Conservation (phyloP, 306 rosid species). For the Trifolium pratense region DNA sequence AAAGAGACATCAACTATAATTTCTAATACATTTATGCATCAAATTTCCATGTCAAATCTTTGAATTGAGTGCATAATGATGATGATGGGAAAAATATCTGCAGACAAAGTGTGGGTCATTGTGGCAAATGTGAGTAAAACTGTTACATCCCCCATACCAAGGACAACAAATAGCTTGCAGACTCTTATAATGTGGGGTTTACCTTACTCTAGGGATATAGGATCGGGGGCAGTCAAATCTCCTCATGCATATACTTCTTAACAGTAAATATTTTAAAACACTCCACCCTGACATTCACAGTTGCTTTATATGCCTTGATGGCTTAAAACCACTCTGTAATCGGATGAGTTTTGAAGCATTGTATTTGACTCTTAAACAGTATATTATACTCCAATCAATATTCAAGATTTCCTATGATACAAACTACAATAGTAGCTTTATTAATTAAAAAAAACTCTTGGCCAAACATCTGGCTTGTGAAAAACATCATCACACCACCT, state of each 20-base stretch:
- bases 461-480: too few species aligned
- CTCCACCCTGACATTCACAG: background rate
- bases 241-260: background rate
- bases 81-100: constrained; percentile 10
- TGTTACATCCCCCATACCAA: constrained; percentile 9
- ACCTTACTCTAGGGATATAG: background rate
- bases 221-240: background rate
- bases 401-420: too few species aligned
- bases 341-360: too few species aligned
- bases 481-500: too few species aligned
- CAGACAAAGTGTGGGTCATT: constrained; percentile 3
- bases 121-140: constrained; percentile 4
- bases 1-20: constrained; percentile 6
- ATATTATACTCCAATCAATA: too few species aligned
- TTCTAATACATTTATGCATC: constrained; percentile 6
- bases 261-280: background rate
- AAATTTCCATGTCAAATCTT: constrained; percentile 21
- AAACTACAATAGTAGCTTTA: too few species aligned
- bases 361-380: too few species aligned
- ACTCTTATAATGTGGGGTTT: constrained; percentile 16
- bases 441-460: too few species aligned
- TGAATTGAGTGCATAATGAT: constrained; percentile 10
- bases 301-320: background rate
- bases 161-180: constrained; percentile 15
- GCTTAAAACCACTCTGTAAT: background rate